Evolutionary conservation across 805 yeast species (phyloP), one percentile per base, ranked within the genome.

Genomic region (Candida ponderosae): DNA sequence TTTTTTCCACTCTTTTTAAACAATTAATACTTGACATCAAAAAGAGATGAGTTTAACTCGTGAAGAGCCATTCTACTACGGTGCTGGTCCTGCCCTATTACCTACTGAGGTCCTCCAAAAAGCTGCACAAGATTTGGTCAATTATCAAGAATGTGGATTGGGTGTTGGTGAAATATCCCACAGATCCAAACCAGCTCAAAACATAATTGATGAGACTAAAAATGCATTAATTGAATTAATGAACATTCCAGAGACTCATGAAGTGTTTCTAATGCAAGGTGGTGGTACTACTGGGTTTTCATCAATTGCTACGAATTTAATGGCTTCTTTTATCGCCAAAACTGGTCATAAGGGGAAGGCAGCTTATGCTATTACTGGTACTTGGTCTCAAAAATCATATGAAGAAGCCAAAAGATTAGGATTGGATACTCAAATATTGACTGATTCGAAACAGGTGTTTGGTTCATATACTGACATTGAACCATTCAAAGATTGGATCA

Each of bases 261-360:
- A 88, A 59, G 90, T 90, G 2, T 81, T 93, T 57, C 93, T 90
- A 65, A 62, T 90, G 63, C 99, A 93, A 66, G 97, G 98, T 46
- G 98, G 99, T 44, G 98, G 97, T 42, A 90, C 97, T 36, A 82
- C 88, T 23, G 97, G 96, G 6, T 93, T 93, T 50, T 84, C 97
- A 4, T 78, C 96, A 5, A 70, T 86, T 34, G 87, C 86, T 10
- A 77, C 89, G 50, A 90, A 89, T 57, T 58, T 93, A 60, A 58
- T 82, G 42, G 95, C 96, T 19, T 68, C 81, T 17, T 76, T 74
- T 59, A 82, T 81, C 33, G 76, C 76, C 46, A 79, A 71, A 54
- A 74, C 81, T 16, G 93, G 90, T 31, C 77, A 76, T 50, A 70
- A 67, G 41, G 96, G 95, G 37, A 77, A 70, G 45, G 89, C 83